These are phyloP conservation scores for Lavandula angustifolia DNA, from an alignment of 257 asterid genomes.

Conservation along the genomic window DNA sequence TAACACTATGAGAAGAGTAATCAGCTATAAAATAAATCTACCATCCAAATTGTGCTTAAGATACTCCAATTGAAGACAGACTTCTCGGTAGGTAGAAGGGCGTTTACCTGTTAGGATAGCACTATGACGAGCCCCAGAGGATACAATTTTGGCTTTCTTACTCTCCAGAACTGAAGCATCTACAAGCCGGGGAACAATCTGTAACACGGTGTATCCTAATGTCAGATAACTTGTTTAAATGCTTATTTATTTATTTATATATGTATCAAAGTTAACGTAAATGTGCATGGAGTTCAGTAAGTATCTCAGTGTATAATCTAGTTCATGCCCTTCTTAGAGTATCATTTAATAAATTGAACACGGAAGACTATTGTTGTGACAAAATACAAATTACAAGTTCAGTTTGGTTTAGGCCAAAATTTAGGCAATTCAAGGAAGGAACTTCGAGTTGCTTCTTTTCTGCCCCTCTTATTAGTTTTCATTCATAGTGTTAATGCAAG, in stretches of 20 bases:
- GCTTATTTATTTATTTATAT: not conserved
- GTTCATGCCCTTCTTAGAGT: not conserved
- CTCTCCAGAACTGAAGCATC: slow-evolving; percentile 61
- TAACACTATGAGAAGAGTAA: too few relatives aligned
- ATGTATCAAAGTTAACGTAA: too few relatives aligned
- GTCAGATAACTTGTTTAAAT: not conserved
- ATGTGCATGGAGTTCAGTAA: not conserved
- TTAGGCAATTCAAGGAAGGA: slow-evolving; percentile 10
- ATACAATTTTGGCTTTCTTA: slow-evolving; percentile 47
- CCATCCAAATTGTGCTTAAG: too few relatives aligned
- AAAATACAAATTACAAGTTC: not conserved
- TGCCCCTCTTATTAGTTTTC: slow-evolving; percentile 7
- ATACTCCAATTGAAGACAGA: too few relatives aligned
- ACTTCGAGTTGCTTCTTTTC: not conserved
- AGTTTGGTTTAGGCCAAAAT: too few relatives aligned
- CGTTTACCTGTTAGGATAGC: slow-evolving; percentile 60
- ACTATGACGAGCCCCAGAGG: slow-evolving; percentile 83
- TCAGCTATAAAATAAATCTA: too few relatives aligned
- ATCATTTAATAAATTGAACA: slow-evolving; percentile 11
- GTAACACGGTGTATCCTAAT: slow-evolving; percentile 13
- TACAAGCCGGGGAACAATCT: slow-evolving; percentile 57
- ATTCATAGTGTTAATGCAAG: slow-evolving; percentile 10
- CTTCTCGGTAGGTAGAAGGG: not conserved
- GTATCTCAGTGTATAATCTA: not conserved
- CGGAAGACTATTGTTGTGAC: not conserved